phyloP scores from a whole-genome alignment of 139 green algal genomes.

The Pseudopediastrum boryanum region DNA sequence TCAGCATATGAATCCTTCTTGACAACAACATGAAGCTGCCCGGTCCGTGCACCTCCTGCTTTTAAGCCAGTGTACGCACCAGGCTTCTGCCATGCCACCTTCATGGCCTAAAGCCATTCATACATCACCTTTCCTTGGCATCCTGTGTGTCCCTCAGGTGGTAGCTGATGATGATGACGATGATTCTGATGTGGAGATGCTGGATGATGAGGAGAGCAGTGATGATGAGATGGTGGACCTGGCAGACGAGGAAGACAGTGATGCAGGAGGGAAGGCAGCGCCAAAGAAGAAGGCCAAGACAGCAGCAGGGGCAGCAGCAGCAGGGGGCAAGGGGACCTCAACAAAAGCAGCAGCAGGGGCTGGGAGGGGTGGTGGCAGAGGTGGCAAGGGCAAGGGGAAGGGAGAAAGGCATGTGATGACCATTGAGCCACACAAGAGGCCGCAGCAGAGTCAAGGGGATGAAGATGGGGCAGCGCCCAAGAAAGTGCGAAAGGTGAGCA shows the following conservation, averaged over 20 bases:
- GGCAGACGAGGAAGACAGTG: conserved; percentile 15
- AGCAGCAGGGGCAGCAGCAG: conserved; percentile 14
- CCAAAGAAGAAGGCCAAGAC: conserved; percentile 13
- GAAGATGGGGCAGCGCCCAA: too few relatives aligned
- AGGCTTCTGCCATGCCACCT: too few relatives aligned
- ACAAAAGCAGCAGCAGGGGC: not conserved
- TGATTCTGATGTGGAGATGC: conserved; percentile 6
- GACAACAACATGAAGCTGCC: too few relatives aligned
- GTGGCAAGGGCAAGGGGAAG: not conserved
- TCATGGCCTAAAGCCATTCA: too few relatives aligned
- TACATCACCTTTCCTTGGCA: too few relatives aligned
- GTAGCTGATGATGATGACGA: conserved; percentile 36
- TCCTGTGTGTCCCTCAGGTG: too few relatives aligned
- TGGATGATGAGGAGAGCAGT: conserved; percentile 16
- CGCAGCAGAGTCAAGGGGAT: too few relatives aligned
- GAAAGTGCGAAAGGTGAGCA: too few relatives aligned
- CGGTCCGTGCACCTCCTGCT: too few relatives aligned
- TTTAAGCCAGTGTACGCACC: too few relatives aligned
- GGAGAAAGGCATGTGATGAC: conserved; percentile 9
- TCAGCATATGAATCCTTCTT: too few relatives aligned
- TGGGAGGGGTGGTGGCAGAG: not conserved
- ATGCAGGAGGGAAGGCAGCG: not conserved
- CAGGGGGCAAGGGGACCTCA: conserved; percentile 18
- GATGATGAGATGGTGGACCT: conserved; percentile 25
- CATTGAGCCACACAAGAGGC: not conserved